Evolutionary conservation across 176 grass and related monocot genomes (phyloP).

Genomic region (Thalia dealbata): DNA sequence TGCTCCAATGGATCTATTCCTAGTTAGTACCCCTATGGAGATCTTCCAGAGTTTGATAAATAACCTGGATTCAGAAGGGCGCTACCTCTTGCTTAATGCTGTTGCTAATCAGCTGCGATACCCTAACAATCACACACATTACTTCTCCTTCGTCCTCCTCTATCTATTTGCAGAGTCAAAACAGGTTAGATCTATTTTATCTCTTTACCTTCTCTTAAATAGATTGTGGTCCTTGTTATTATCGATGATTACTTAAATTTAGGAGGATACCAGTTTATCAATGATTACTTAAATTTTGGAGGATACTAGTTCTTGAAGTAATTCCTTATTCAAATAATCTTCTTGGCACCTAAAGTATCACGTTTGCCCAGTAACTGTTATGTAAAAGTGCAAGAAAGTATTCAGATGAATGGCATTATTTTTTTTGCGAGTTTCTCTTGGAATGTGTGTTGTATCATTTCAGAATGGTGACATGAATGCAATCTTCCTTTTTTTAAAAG

Average conservation of each 20-base stretch:
- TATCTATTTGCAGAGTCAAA: slow-evolving; percentile 79
- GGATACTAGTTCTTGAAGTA: too few relatives aligned
- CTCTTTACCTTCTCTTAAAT: not conserved
- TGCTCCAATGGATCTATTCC: slow-evolving; percentile 53
- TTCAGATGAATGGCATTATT: too few relatives aligned
- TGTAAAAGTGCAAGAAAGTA: too few relatives aligned
- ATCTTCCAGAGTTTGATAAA: slow-evolving; percentile 74
- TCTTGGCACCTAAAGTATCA: too few relatives aligned
- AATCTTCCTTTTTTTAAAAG: too few relatives aligned
- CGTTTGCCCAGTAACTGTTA: too few relatives aligned
- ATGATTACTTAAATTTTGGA: not conserved
- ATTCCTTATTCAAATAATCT: too few relatives aligned
- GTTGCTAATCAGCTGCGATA: slow-evolving; percentile 85
- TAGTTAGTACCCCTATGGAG: slow-evolving; percentile 72
- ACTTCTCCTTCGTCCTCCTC: slow-evolving; percentile 85
- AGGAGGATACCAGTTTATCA: too few relatives aligned
- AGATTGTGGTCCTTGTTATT: not conserved
- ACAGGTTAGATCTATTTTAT: slow-evolving; percentile 34
- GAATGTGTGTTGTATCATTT: too few relatives aligned
- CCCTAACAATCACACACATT: slow-evolving; percentile 95
- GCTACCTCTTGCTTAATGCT: slow-evolving; percentile 77
- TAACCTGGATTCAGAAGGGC: slow-evolving; percentile 79
- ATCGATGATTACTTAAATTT: not conserved
- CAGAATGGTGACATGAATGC: too few relatives aligned
- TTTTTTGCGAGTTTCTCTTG: too few relatives aligned